Conservation (phyloP, 495 filamentous ascomycete genomes). For the Polyplosphaeria fusca region DNA sequence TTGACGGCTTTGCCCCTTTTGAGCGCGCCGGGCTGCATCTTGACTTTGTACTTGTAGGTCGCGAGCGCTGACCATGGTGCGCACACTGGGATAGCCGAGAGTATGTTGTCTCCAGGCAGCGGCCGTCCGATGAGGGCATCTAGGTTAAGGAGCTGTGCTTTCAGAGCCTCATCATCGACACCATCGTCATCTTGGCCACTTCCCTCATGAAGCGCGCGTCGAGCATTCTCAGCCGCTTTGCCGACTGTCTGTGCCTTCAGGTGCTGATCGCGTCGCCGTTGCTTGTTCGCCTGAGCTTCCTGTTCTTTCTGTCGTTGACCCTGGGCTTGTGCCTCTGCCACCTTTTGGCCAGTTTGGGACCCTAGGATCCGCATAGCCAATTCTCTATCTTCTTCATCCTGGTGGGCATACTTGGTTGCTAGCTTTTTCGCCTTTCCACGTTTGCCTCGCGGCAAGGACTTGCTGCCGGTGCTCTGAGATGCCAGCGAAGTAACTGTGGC, state of each 20-base stretch:
- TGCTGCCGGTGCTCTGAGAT: conserved; percentile 25
- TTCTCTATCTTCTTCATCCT: conserved; percentile 88
- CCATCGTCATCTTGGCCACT: conserved; percentile 41
- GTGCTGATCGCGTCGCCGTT: conserved; percentile 75
- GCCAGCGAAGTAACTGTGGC: conserved; percentile 28
- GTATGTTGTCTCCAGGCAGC: conserved; percentile 77
- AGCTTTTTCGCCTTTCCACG: conserved; percentile 81
- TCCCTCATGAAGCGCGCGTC: conserved; percentile 45
- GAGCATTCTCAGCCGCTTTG: conserved; percentile 60
- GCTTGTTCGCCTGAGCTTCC: conserved; percentile 61
- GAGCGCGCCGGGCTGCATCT: conserved; percentile 81
- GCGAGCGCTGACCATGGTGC: conserved; percentile 81
- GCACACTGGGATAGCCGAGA: conserved; percentile 85
- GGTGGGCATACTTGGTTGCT: conserved; percentile 85
- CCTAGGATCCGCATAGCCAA: conserved; percentile 81
- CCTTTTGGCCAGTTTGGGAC: conserved; percentile 53
- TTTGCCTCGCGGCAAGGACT: conserved; percentile 66
- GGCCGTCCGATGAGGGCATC: conserved; percentile 76
- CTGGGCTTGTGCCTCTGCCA: conserved; percentile 53
- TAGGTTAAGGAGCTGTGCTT: conserved; percentile 54
- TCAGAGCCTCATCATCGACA: conserved; percentile 52
- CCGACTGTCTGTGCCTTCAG: conserved; percentile 62
- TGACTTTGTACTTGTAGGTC: conserved; percentile 82
- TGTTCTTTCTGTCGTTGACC: conserved; percentile 54
- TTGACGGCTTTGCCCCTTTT: conserved; percentile 96